Evolutionary conservation across 2,329 filamentous ascomycete genomes (phyloP).

Genomic region (Aspergillus caelatus): DNA sequence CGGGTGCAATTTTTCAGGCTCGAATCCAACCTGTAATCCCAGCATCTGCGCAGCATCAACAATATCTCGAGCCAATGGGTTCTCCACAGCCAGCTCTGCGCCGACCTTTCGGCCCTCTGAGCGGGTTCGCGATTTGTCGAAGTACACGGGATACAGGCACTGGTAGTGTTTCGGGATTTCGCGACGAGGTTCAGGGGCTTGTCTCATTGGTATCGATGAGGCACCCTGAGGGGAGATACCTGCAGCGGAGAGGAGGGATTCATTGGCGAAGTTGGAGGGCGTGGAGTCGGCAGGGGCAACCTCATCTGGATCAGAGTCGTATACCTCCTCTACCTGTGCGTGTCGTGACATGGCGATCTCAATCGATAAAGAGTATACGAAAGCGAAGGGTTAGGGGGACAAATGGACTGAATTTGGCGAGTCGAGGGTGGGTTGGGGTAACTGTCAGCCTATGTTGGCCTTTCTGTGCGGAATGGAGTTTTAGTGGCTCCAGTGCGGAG

Average conservation of each 20-base stretch:
- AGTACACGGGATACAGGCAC: slow-evolving; percentile 94
- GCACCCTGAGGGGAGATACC: slow-evolving; percentile 33
- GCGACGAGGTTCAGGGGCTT: slow-evolving; percentile 49
- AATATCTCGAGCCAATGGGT: slow-evolving; percentile 87
- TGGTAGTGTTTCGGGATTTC: slow-evolving; percentile 74
- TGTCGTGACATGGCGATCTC: slow-evolving; percentile 68
- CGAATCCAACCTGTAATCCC: slow-evolving; percentile 67
- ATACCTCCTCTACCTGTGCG: slow-evolving; percentile 89
- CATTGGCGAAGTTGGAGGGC: slow-evolving; percentile 47
- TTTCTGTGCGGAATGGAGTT: slow-evolving; percentile 26
- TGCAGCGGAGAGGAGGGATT: slow-evolving; percentile 43
- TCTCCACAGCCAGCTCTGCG: slow-evolving; percentile 70
- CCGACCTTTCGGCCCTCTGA: slow-evolving; percentile 81
- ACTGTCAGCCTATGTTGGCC: slow-evolving; percentile 17
- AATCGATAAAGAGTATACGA: neutral
- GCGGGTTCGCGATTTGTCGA: slow-evolving; percentile 69
- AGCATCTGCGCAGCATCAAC: slow-evolving; percentile 79
- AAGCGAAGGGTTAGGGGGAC: neutral
- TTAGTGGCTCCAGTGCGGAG: slow-evolving; percentile 17
- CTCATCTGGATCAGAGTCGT: slow-evolving; percentile 87
- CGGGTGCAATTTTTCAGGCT: slow-evolving; percentile 89
- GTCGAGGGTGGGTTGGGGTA: slow-evolving; percentile 1
- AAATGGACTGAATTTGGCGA: neutral
- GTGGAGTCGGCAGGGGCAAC: slow-evolving; percentile 69
- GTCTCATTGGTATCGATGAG: slow-evolving; percentile 31